Percentiles rank a stretch among this genome's conserved stretches.
phyloP scores from a whole-genome alignment of 495 filamentous ascomycete genomes.

The Viridothelium virens region DNA sequence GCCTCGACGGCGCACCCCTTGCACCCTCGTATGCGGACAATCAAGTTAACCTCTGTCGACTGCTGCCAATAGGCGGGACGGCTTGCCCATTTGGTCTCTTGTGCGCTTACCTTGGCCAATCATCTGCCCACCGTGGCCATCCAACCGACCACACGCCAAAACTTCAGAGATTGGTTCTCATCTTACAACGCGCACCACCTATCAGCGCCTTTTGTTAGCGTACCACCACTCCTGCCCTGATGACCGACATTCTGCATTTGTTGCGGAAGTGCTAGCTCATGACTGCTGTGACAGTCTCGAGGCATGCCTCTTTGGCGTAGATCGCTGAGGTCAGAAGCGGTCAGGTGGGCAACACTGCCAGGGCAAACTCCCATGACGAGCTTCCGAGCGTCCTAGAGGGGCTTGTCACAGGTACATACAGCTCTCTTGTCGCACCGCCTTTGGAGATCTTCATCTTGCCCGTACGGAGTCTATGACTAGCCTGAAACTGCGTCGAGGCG shows the following conservation, averaged over 20 bases:
- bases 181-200: neutral
- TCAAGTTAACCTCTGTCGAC: neutral
- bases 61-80: neutral
- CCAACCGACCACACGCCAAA: neutral
- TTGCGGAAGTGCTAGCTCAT: neutral
- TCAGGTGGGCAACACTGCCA: slow-evolving; percentile 9
- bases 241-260: neutral
- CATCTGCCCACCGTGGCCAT: slow-evolving; percentile 1
- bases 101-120: slow-evolving; percentile 8
- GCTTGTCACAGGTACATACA: neutral
- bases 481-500: neutral
- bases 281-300: neutral
- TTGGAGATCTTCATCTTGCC: neutral
- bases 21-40: neutral
- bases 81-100: neutral
- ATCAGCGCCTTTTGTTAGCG: slow-evolving; percentile 1
- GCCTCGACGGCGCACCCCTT: neutral
- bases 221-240: neutral
- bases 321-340: slow-evolving; percentile 6
- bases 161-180: neutral
- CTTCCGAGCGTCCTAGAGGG: neutral
- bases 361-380: neutral
- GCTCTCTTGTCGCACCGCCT: neutral
- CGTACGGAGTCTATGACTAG: neutral
- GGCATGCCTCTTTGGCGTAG: neutral